Conservation (phyloP, 78 protist species). For the Reticulomyxa filosa region DNA sequence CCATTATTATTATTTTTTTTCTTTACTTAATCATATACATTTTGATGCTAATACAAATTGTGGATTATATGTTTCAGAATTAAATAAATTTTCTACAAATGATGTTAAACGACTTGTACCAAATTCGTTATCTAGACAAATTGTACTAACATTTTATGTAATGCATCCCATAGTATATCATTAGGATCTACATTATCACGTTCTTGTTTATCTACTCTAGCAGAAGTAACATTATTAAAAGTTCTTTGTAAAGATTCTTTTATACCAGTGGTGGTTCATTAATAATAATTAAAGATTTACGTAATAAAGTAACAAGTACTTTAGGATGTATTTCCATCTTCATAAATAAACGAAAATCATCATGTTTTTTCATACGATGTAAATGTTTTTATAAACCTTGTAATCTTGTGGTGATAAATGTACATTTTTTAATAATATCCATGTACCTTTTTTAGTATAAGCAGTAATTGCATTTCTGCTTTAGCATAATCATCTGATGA, state of each 20-base stretch:
- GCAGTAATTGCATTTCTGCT: conserved; percentile 58
- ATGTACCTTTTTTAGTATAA: conserved; percentile 54
- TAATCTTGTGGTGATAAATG: conserved; percentile 83
- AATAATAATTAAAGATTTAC: conserved; percentile 46
- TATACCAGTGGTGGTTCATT: conserved; percentile 90
- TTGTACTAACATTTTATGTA: background rate
- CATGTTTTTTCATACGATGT: conserved; percentile 20
- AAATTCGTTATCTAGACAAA: conserved; percentile 61
- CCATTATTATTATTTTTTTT: too few species aligned
- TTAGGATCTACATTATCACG: conserved; percentile 5
- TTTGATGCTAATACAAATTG: background rate
- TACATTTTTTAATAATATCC: conserved; percentile 90
- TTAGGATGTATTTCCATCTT: conserved; percentile 60
- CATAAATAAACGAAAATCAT: conserved; percentile 52
- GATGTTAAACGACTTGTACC: conserved; percentile 50
- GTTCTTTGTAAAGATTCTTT: conserved; percentile 42
- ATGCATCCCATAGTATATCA: background rate
- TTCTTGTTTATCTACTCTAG: conserved; percentile 2
- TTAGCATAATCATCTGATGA: conserved; percentile 64
- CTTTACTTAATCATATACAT: too few species aligned
- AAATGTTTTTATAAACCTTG: conserved; percentile 60
- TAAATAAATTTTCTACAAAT: conserved; percentile 43
- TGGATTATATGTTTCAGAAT: conserved; percentile 11
- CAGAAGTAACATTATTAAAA: too few species aligned
- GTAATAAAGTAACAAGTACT: conserved; percentile 61